Conservation (phyloP, 345 rosid genomes). For the Dimocarpus longan region DNA sequence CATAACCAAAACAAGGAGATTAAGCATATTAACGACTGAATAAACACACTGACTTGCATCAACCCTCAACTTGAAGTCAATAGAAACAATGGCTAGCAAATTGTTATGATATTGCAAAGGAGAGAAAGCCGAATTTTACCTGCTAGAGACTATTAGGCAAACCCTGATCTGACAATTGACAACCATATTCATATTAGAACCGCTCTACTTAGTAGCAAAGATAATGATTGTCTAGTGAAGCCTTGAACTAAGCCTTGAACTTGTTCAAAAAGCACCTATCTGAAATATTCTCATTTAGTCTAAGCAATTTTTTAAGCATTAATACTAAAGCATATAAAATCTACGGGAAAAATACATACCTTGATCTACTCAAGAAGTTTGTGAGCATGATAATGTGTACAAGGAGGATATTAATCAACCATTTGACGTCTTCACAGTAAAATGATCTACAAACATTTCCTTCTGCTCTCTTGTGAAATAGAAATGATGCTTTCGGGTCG, state of each 20-base stretch:
- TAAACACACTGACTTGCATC: background rate
- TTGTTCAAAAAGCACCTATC: background rate
- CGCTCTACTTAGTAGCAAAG: background rate
- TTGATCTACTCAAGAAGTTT: conserved; percentile 11
- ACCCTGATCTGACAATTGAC: background rate
- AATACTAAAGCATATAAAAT: background rate
- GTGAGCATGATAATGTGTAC: background rate
- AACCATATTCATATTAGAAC: background rate
- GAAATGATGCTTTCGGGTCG: background rate
- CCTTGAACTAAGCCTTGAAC: background rate
- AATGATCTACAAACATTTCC: background rate
- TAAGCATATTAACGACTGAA: background rate
- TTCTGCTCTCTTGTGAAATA: background rate
- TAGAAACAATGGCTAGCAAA: background rate
- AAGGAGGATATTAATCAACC: background rate
- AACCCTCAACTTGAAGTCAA: background rate
- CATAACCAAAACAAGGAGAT: background rate
- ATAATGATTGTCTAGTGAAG: background rate
- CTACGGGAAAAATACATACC: background rate
- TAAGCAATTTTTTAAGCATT: background rate
- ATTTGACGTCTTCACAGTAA: background rate
- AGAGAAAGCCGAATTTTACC: background rate
- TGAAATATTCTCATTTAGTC: background rate
- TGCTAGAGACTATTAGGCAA: background rate
- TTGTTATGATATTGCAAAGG: background rate